Percentiles rank a stretch among this genome's conserved stretches.
phyloP scores from a whole-genome alignment of 257 asterid species.

The Ehretia macrophylla region DNA sequence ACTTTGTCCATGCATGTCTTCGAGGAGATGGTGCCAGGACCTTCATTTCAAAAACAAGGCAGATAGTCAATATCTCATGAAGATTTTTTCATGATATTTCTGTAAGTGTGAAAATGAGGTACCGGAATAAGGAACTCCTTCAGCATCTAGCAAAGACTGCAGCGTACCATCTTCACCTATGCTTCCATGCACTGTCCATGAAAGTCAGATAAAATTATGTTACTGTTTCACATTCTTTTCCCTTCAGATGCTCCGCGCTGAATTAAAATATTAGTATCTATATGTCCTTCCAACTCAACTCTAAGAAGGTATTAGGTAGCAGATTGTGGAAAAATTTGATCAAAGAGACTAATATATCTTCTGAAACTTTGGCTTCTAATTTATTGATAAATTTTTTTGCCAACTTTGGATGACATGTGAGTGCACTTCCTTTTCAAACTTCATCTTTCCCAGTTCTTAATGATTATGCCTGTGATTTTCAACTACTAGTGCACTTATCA shows the following conservation, averaged over 20 bases:
- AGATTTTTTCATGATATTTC: neutral
- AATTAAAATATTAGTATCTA: neutral
- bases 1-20: slow-evolving; percentile 86
- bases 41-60: slow-evolving; percentile 32
- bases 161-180: slow-evolving; percentile 93
- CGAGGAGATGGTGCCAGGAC: slow-evolving; percentile 75
- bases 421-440: no score
- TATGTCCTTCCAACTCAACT: no score
- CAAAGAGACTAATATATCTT: no score
- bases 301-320: no score
- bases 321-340: no score
- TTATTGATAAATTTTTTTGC: no score
- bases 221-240: neutral
- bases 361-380: no score
- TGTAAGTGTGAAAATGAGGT: slow-evolving; percentile 1
- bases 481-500: no score
- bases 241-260: neutral
- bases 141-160: slow-evolving; percentile 73
- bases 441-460: no score
- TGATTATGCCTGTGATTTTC: no score
- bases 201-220: slow-evolving; percentile 2
- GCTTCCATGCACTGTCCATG: slow-evolving; percentile 78
- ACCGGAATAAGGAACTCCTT: slow-evolving; percentile 74
- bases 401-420: no score
- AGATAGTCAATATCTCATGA: slow-evolving; percentile 21